Evolutionary conservation across 495 filamentous ascomycete genomes (phyloP).

Genomic region (Trichoderma virens): DNA sequence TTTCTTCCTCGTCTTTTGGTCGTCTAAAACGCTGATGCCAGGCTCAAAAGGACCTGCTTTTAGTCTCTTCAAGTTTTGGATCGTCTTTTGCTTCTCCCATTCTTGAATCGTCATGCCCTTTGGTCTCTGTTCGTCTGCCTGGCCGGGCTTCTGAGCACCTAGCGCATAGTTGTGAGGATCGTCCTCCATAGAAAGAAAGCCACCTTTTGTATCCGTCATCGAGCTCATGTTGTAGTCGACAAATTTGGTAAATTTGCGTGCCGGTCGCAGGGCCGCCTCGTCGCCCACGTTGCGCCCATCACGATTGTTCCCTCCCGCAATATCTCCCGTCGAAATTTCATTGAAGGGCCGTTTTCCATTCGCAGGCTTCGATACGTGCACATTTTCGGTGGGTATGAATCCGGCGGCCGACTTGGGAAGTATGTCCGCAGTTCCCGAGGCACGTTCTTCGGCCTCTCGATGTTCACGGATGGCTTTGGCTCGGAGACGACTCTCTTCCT

Average conservation of each 20-base stretch:
- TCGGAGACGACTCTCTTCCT: conserved; percentile 88
- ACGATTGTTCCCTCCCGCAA: conserved; percentile 43
- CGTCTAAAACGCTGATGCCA: conserved; percentile 60
- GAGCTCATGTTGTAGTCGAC: conserved; percentile 96
- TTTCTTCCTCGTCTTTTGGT: conserved; percentile 54
- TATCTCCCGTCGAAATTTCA: conserved; percentile 51
- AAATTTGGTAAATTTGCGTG: conserved; percentile 78
- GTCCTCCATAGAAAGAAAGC: conserved; percentile 79
- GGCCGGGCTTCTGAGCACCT: conserved; percentile 42
- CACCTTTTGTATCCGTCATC: conserved; percentile 97
- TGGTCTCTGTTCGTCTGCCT: conserved; percentile 55
- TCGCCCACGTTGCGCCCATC: conserved; percentile 50
- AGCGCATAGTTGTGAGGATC: conserved; percentile 67
- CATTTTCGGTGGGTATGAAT: conserved; percentile 30
- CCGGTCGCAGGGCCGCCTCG: conserved; percentile 54
- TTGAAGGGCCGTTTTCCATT: conserved; percentile 45
- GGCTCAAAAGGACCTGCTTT: conserved; percentile 84
- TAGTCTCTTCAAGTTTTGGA: conserved; percentile 58
- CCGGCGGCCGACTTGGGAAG: conserved; percentile 30
- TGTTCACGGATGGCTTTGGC: conserved; percentile 82
- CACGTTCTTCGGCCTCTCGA: conserved; percentile 47
- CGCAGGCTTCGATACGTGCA: conserved; percentile 27
- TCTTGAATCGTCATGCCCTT: conserved; percentile 79
- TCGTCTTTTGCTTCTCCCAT: conserved; percentile 77
- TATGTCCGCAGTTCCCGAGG: conserved; percentile 21